Percentiles rank a stretch among this genome's conserved stretches.
These are phyloP conservation scores for Coniochaeta sp. DNA, from an alignment of 2,329 filamentous ascomycete genomes.

Conservation along the genomic window DNA sequence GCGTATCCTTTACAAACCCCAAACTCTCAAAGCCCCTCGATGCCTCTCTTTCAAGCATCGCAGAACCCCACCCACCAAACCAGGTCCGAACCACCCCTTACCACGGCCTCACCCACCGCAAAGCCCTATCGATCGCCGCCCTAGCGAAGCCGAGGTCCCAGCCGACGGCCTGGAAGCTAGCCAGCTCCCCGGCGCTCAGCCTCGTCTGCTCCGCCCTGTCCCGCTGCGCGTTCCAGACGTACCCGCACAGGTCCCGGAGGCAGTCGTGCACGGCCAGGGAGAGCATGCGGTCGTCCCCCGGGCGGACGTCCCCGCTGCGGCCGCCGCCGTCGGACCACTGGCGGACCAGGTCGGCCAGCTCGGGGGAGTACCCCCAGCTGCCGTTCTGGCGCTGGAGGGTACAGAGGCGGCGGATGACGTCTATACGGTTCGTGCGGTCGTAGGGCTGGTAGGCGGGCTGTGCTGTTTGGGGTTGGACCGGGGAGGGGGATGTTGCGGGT, in stretches of 20 bases:
- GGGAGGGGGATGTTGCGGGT: conserved; percentile 1
- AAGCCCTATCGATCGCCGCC: conserved; percentile 5
- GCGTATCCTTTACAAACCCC: too few relatives aligned
- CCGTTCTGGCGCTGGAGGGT: conserved; percentile 12
- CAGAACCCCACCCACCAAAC: neutral
- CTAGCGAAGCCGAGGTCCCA: conserved; percentile 13
- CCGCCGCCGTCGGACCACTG: conserved; percentile 6
- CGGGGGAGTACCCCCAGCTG: conserved; percentile 8
- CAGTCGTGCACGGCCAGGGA: conserved; percentile 11
- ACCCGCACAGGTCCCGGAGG: conserved; percentile 8
- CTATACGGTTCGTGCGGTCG: conserved; percentile 10
- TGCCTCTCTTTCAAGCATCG: neutral
- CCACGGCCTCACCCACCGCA: conserved; percentile 6
- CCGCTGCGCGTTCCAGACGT: conserved; percentile 12
- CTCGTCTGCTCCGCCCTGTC: conserved; percentile 9
- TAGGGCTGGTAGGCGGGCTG: too few relatives aligned
- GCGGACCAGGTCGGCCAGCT: conserved; percentile 10
- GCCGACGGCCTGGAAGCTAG: conserved; percentile 9
- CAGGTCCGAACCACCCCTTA: neutral
- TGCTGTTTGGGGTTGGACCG: neutral
- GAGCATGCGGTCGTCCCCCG: conserved; percentile 5
- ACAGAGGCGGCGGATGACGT: conserved; percentile 9
- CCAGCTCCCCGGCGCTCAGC: conserved; percentile 9
- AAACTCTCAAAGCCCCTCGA: neutral
- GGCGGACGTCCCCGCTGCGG: neutral